Evolutionary conservation across 371 early-diverging fungal genomes (phyloP).

Genomic region (Chytridium lagenaria): DNA sequence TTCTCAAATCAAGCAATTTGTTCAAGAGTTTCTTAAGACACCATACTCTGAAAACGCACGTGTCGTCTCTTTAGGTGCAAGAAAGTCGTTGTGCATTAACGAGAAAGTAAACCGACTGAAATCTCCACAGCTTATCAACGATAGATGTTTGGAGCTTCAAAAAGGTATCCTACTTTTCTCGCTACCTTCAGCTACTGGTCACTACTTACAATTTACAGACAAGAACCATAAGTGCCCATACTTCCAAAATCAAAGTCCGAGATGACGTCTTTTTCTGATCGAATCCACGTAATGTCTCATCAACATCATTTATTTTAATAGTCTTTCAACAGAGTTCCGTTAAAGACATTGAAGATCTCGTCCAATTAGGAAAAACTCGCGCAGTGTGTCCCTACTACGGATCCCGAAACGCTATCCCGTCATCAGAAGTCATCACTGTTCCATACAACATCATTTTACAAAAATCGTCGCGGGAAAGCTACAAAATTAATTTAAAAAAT

Average conservation of each 20-base stretch:
- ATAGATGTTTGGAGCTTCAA: conserved; percentile 79
- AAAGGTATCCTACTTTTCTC: conserved; percentile 47
- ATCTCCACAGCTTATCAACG: conserved; percentile 68
- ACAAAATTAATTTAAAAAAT: conserved; percentile 74
- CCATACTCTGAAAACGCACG: conserved; percentile 61
- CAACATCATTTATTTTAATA: conserved; percentile 25
- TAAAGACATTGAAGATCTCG: conserved; percentile 89
- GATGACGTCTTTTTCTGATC: not conserved
- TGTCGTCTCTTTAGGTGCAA: conserved; percentile 83
- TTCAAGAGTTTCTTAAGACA: conserved; percentile 86
- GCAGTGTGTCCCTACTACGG: conserved; percentile 93
- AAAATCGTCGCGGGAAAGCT: conserved; percentile 73
- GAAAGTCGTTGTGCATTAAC: conserved; percentile 85
- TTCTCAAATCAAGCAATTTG: conserved; percentile 92
- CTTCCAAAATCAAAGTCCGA: conserved; percentile 49
- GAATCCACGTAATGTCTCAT: conserved; percentile 6
- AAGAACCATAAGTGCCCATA: conserved; percentile 42
- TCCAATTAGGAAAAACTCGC: conserved; percentile 64
- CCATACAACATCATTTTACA: conserved; percentile 89
- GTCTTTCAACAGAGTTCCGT: too few species aligned
- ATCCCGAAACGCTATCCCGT: conserved; percentile 61
- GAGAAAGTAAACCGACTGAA: conserved; percentile 62
- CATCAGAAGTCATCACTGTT: conserved; percentile 69
- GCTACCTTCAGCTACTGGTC: not conserved
- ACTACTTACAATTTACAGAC: too few species aligned